Evolutionary conservation across 2,329 filamentous ascomycete species (phyloP), one percentile per base, ranked within the genome.

Genomic region (Clarireedia homoeocarpa): DNA sequence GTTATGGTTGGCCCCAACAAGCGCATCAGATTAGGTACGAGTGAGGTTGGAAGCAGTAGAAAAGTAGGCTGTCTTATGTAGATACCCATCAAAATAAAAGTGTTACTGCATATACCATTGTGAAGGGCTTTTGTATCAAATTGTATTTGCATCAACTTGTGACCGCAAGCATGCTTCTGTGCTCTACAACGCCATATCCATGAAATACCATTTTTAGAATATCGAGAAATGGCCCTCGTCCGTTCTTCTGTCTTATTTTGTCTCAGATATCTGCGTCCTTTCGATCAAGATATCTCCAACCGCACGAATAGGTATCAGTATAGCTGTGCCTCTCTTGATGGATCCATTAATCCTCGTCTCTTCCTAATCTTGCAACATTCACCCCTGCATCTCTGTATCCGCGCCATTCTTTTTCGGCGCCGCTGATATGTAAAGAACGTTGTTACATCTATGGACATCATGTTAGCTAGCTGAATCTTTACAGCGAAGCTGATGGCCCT

Each of bases 371-470:
- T 42, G 20, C 15, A 47, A 67, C 15, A 14, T 27, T 55, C 63
- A 71, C 47, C 67, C 81, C 17, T 80, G 77, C 80, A 85, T 84
- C 62, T 76, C 78, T n/a, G 75, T 76, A 62, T 83, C 81, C 44
- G 71, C 76, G 23, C 69, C 67, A n/a, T 62, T 64, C 53, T 76
- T 74, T 57, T 74, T 75, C 57, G 75, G 77, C 50, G 80, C 81
- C 52, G 76, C 77, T 62, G 81, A 79, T 65, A 97, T 92, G 87
- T 90, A 97, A 48, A 97, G 79, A n/a, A 97, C 92, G 70, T 97
- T 97, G 75, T 97, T 97, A 75, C 91, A 95, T 70, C 88, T 90
- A 62, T 53, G 59, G 27, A 12, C 12, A 26, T 20, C 23, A 48
- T 14, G 50, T 53, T 58, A 56, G 54, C 12, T 4, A 12, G 12